A percentile compares a stretch with the other conserved stretches of the same genome.
These are phyloP conservation scores for Tritrichomonas musculus DNA, from an alignment of 208 protist genomes.

Conservation along the genomic window DNA sequence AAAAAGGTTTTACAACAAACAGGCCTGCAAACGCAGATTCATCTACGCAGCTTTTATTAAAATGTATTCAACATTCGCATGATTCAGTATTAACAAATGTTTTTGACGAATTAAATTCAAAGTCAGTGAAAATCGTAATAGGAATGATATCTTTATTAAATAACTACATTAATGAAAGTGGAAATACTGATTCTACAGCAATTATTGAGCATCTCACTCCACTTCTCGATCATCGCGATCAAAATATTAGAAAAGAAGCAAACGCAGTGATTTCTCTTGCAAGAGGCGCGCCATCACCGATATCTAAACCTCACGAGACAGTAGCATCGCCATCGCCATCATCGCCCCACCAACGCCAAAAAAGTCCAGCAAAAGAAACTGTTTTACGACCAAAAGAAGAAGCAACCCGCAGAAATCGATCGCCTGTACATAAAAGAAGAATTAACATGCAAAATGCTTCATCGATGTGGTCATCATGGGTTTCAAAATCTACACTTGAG, in stretches of 20 bases:
- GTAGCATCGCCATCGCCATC: neutral
- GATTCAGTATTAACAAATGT: neutral
- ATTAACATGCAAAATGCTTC: neutral
- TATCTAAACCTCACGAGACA: neutral
- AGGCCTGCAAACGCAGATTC: neutral
- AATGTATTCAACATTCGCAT: neutral
- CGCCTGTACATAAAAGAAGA: neutral
- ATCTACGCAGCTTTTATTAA: neutral
- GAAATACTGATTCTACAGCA: neutral
- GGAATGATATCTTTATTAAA: neutral
- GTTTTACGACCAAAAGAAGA: neutral
- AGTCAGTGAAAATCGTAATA: constrained; percentile 2
- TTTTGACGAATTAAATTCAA: neutral
- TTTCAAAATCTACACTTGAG: neutral
- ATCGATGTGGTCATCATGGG: neutral
- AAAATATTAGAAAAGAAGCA: neutral
- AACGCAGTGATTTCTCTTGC: neutral
- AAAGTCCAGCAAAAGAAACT: neutral
- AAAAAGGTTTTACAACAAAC: neutral
- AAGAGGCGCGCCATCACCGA: neutral
- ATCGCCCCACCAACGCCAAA: neutral
- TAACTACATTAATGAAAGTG: neutral
- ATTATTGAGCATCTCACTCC: neutral
- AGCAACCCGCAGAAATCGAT: neutral
- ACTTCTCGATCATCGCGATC: neutral